These are phyloP conservation scores for Mucor lusitanicus DNA, from an alignment of 371 early-diverging fungal species.

Conservation along the genomic window DNA sequence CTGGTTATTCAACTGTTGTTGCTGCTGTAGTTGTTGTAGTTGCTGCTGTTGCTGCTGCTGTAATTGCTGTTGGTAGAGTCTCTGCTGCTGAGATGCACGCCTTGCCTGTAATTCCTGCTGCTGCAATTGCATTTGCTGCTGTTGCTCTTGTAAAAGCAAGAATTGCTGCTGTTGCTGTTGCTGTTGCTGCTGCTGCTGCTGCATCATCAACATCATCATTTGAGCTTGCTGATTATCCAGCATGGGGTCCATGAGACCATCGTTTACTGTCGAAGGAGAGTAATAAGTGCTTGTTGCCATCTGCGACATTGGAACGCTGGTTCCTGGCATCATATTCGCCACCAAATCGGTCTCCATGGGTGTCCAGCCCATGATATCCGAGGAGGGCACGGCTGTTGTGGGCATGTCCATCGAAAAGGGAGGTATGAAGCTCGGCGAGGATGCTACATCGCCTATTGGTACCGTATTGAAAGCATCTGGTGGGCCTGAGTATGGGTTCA, in stretches of 20 bases:
- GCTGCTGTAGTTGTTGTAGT: slow-evolving; percentile 1
- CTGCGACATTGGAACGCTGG: not conserved
- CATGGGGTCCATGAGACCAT: not conserved
- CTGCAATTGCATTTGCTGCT: not conserved
- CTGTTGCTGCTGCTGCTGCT: slow-evolving; percentile 8
- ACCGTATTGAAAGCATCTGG: not conserved
- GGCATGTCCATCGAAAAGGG: not conserved
- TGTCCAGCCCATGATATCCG: not conserved
- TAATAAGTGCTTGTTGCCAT: not conserved
- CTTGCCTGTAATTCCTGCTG: not conserved
- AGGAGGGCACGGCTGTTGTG: not conserved
- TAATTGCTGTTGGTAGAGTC: not conserved
- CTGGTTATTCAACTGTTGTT: not conserved
- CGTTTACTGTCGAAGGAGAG: not conserved
- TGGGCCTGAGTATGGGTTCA: not conserved
- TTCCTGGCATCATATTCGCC: not conserved
- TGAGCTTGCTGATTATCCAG: slow-evolving; percentile 10
- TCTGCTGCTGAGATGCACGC: not conserved
- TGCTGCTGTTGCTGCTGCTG: not conserved
- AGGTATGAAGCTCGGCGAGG: not conserved
- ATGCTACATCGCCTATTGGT: not conserved
- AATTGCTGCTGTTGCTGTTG: not conserved
- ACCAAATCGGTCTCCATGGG: not conserved
- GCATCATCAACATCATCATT: slow-evolving; percentile 4
- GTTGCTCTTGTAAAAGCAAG: not conserved